Evolutionary conservation across 805 yeast species (phyloP).

Genomic region (Cyberlindnera bimundalis): DNA sequence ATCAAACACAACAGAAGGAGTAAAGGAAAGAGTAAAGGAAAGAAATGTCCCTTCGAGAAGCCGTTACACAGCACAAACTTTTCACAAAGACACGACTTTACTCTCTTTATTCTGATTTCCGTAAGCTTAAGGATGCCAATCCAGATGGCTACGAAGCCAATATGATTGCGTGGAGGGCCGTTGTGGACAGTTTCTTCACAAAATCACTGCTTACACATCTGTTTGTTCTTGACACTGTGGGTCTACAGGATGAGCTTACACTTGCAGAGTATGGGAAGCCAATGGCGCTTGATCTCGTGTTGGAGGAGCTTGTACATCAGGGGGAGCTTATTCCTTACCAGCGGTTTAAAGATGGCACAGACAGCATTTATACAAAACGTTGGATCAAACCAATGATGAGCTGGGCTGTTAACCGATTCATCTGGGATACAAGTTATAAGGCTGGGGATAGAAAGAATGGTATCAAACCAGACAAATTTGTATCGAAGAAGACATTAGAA

Average conservation of each 20-base stretch:
- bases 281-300: conserved; percentile 32
- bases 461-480: conserved; percentile 20
- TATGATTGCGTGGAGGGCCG: conserved; percentile 35
- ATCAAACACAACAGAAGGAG: neutral
- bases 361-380: conserved; percentile 20
- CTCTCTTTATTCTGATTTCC: conserved; percentile 39
- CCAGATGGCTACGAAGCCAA: conserved; percentile 42
- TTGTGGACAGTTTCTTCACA: conserved; percentile 22
- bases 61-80: conserved; percentile 20
- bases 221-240: conserved; percentile 27
- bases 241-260: conserved; percentile 27
- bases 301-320: conserved; percentile 30
- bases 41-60: conserved; percentile 16
- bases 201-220: conserved; percentile 10
- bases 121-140: conserved; percentile 34
- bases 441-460: conserved; percentile 15
- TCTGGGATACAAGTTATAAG: conserved; percentile 25
- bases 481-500: conserved; percentile 21
- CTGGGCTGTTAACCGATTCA: conserved; percentile 24
- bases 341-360: conserved; percentile 20
- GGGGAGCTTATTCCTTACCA: conserved; percentile 29
- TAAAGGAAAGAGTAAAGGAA: neutral
- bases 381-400: conserved; percentile 25
- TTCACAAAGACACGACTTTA: conserved; percentile 34
- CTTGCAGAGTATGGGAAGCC: conserved; percentile 34